phyloP scores from a whole-genome alignment of 805 yeast genomes.

The Wickerhamomyces strasburgensis region DNA sequence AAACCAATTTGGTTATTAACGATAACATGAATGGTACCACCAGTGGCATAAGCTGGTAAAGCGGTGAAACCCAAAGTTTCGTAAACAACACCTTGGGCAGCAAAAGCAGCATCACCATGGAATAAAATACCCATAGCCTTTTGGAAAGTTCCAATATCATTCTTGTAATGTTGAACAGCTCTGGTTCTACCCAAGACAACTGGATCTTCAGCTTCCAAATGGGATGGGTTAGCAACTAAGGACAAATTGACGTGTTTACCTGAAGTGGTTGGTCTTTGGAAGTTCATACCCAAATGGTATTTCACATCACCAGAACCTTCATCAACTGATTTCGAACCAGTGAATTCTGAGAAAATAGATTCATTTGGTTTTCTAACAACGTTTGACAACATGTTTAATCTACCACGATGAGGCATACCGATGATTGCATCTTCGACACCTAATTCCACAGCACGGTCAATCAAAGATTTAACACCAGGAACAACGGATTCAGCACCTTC shows the following conservation, averaged over 20 bases:
- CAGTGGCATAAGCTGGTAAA: conserved; percentile 93
- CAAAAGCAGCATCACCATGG: conserved; percentile 99
- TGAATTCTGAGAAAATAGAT: conserved; percentile 93
- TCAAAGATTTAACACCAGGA: conserved; percentile 94
- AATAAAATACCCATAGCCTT: conserved; percentile 89
- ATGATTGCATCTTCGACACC: conserved; percentile 96
- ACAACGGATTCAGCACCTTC: conserved; percentile 98
- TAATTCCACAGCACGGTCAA: conserved; percentile 85
- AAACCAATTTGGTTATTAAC: conserved; percentile 99
- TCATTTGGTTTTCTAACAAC: conserved; percentile 98
- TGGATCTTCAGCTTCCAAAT: conserved; percentile 98
- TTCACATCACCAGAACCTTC: conserved; percentile 99
- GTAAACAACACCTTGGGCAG: conserved; percentile 98
- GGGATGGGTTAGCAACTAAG: conserved; percentile 97
- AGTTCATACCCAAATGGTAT: conserved; percentile 99
- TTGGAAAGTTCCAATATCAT: conserved; percentile 73
- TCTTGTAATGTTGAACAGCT: conserved; percentile 88
- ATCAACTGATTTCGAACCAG: conserved; percentile 84
- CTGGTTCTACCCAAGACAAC: conserved; percentile 97
- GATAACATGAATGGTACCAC: conserved; percentile 96
- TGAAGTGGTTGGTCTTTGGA: conserved; percentile 96
- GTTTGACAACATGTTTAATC: conserved; percentile 94
- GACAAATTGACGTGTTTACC: conserved; percentile 95
- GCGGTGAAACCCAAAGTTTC: conserved; percentile 95
- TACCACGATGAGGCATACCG: conserved; percentile 99